Conservation (phyloP, 805 yeast genomes). For the Candida corydali region DNA sequence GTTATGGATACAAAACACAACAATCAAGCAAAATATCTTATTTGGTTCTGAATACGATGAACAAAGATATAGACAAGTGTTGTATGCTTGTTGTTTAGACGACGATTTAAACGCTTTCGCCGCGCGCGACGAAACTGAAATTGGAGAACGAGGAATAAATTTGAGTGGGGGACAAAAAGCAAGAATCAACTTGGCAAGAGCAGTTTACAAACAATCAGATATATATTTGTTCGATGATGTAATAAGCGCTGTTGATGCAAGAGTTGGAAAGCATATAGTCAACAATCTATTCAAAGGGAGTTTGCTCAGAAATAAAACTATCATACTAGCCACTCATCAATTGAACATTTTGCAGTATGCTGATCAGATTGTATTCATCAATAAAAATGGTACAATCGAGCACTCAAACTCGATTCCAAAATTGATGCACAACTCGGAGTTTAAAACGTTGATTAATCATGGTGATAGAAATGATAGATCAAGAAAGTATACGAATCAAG, state of each 20-base stretch:
- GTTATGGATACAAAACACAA: slow-evolving; percentile 44
- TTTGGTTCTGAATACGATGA: slow-evolving; percentile 34
- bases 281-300: slow-evolving; percentile 31
- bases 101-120: slow-evolving; percentile 33
- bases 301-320: slow-evolving; percentile 29
- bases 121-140: slow-evolving; percentile 37
- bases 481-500: not conserved
- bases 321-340: slow-evolving; percentile 42
- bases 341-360: slow-evolving; percentile 35
- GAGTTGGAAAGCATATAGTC: slow-evolving; percentile 40
- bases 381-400: slow-evolving; percentile 40
- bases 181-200: slow-evolving; percentile 41
- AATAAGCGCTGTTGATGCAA: slow-evolving; percentile 41
- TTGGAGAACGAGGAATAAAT: slow-evolving; percentile 43
- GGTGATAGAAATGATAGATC: too few species aligned
- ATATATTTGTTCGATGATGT: slow-evolving; percentile 40
- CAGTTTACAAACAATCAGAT: slow-evolving; percentile 31
- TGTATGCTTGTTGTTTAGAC: slow-evolving; percentile 37
- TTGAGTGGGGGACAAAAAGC: slow-evolving; percentile 46
- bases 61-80: slow-evolving; percentile 21
- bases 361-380: slow-evolving; percentile 34
- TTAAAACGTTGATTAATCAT: slow-evolving; percentile 50
- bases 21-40: slow-evolving; percentile 35
- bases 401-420: slow-evolving; percentile 29
- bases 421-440: slow-evolving; percentile 36